Conservation (phyloP, 495 filamentous ascomycete species). For the Lophiotrema nucula region DNA sequence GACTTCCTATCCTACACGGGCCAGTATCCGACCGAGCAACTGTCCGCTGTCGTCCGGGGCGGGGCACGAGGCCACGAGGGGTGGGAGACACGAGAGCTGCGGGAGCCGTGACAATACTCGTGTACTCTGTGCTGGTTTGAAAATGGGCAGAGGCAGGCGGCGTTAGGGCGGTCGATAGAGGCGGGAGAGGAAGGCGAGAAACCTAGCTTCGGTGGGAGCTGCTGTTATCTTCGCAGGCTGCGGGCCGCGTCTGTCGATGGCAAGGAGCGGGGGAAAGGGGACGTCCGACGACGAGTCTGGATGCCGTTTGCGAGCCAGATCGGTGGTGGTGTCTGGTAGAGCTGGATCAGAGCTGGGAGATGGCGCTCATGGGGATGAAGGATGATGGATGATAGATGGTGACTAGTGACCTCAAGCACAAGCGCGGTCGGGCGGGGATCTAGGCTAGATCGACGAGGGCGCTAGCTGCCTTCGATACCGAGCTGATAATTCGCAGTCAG, state of each 20-base stretch:
- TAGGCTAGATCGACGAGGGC: not conserved
- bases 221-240: conserved; percentile 26
- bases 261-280: conserved; percentile 11
- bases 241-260: conserved; percentile 5
- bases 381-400: conserved; percentile 2
- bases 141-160: not conserved
- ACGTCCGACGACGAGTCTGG: conserved; percentile 18
- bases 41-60: too few relatives aligned
- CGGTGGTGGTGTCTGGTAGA: conserved; percentile 28
- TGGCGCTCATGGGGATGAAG: conserved; percentile 16
- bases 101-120: too few relatives aligned
- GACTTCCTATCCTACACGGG: too few relatives aligned
- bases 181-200: conserved; percentile 55
- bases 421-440: conserved; percentile 6
- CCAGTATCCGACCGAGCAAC: too few relatives aligned
- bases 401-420: conserved; percentile 21
- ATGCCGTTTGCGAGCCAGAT: conserved; percentile 34
- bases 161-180: conserved; percentile 59
- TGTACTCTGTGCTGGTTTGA: too few relatives aligned
- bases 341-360: conserved; percentile 11
- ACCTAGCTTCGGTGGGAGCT: conserved; percentile 49
- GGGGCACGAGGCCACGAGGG: too few relatives aligned
- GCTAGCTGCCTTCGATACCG: not conserved
- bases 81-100: too few relatives aligned
- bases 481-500: not conserved